A percentile compares a stretch with the other conserved stretches of the same genome.
These are phyloP conservation scores for Chlamydomonas applanata DNA, from an alignment of 139 green algal species.

Conservation along the genomic window DNA sequence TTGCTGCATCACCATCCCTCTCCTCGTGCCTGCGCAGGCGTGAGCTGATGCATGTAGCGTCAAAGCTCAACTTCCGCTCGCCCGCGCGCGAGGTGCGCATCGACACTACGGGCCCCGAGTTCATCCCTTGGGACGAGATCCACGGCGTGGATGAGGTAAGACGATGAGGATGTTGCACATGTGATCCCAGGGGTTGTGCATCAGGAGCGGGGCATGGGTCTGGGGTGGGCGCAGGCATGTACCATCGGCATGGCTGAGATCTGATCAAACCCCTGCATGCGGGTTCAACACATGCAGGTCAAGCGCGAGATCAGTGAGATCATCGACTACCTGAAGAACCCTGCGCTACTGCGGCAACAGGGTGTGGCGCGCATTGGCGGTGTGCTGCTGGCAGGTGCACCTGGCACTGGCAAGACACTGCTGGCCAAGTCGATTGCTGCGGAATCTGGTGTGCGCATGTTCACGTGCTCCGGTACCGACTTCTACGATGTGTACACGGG, in stretches of 20 bases:
- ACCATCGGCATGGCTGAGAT: neutral
- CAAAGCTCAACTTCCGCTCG: slow-evolving; percentile 59
- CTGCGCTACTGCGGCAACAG: slow-evolving; percentile 33
- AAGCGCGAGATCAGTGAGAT: slow-evolving; percentile 61
- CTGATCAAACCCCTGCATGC: neutral
- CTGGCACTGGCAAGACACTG: slow-evolving; percentile 94
- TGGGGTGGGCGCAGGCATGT: too few species aligned
- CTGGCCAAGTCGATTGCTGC: slow-evolving; percentile 96
- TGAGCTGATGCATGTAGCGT: slow-evolving; percentile 56
- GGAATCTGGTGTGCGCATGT: slow-evolving; percentile 87
- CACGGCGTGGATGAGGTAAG: slow-evolving; percentile 54
- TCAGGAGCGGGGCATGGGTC: too few species aligned
- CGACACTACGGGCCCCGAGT: slow-evolving; percentile 46
- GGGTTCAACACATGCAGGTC: slow-evolving; percentile 15
- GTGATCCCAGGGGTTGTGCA: too few species aligned
- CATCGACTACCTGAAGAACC: slow-evolving; percentile 64
- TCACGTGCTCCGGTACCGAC: slow-evolving; percentile 63
- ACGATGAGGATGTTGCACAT: too few species aligned
- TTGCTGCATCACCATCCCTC: too few species aligned
- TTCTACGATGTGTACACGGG: slow-evolving; percentile 59
- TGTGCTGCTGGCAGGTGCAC: slow-evolving; percentile 55
- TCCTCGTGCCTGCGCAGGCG: slow-evolving; percentile 4
- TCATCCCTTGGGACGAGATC: slow-evolving; percentile 65
- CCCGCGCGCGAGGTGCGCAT: slow-evolving; percentile 56
- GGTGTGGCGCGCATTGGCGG: slow-evolving; percentile 53